These are phyloP conservation scores for Vicia sativa DNA, from an alignment of 306 rosid species.

Conservation along the genomic window DNA sequence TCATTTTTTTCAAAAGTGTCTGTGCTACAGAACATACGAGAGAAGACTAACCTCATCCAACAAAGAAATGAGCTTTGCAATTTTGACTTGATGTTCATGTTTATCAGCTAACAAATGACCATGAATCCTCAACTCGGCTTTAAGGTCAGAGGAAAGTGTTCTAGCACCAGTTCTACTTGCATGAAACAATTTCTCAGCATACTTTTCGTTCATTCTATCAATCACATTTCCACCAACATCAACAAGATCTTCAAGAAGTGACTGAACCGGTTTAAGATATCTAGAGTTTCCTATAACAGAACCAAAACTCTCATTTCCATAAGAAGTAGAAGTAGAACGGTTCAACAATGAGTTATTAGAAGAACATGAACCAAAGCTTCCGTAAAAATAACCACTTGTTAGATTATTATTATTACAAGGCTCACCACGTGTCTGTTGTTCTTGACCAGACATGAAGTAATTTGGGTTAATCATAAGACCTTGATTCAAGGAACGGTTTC, in stretches of 20 bases:
- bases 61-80: conserved; percentile 62
- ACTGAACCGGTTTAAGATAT: conserved; percentile 65
- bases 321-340: conserved; percentile 56
- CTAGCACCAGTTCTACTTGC: conserved; percentile 52
- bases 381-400: conserved; percentile 54
- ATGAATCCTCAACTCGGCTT: conserved; percentile 58
- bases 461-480: conserved; percentile 49
- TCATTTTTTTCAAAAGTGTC: too few species aligned
- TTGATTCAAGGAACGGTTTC: conserved; percentile 48
- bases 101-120: conserved; percentile 59
- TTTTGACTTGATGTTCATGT: conserved; percentile 61
- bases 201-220: conserved; percentile 58
- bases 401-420: conserved; percentile 30
- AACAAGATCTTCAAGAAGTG: conserved; percentile 72
- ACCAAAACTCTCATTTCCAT: conserved; percentile 54
- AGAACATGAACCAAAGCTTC: conserved; percentile 52
- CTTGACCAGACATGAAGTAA: conserved; percentile 47
- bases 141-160: conserved; percentile 60
- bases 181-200: conserved; percentile 50
- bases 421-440: conserved; percentile 41
- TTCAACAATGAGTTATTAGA: conserved; percentile 45
- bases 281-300: conserved; percentile 58
- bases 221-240: conserved; percentile 58
- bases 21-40: neutral
- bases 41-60: conserved; percentile 63